A percentile compares a stretch with the other conserved stretches of the same genome.
phyloP scores from a whole-genome alignment of 192 early-diverging fungal species.

The Linnemannia schmuckeri region DNA sequence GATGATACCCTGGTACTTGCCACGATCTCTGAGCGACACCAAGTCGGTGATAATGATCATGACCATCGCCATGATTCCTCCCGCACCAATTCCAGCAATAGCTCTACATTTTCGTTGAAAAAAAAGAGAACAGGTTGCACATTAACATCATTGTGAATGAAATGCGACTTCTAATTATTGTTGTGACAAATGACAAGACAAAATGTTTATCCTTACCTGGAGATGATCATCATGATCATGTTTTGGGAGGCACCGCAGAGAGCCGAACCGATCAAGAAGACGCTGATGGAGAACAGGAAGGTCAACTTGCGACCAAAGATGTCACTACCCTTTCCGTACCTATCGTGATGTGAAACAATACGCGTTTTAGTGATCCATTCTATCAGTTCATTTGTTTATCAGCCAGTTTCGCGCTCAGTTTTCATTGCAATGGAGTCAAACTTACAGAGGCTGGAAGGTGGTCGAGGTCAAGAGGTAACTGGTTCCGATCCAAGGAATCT shows the following conservation, averaged over 20 bases:
- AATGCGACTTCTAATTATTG: no score
- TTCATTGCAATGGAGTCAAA: background rate
- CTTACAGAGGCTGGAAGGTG: conserved; percentile 75
- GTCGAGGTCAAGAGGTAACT: conserved; percentile 76
- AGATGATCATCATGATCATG: conserved; percentile 73
- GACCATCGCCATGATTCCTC: conserved; percentile 68
- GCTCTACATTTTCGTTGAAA: conserved; percentile 30
- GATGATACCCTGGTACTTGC: conserved; percentile 74
- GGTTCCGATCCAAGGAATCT: conserved; percentile 74
- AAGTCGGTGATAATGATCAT: conserved; percentile 81
- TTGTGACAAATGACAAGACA: no score
- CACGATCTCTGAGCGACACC: conserved; percentile 70
- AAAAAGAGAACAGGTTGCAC: background rate
- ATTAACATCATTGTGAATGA: no score
- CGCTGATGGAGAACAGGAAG: conserved; percentile 70
- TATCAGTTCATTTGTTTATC: no score
- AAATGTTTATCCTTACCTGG: conserved; percentile 40
- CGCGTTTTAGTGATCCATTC: no score
- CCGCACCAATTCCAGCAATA: conserved; percentile 80
- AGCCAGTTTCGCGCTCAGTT: background rate
- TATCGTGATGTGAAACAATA: conserved; percentile 16
- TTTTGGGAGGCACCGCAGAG: conserved; percentile 71
- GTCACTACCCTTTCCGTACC: conserved; percentile 79
- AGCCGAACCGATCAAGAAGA: conserved; percentile 76
- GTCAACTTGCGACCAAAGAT: conserved; percentile 83